phyloP scores from a whole-genome alignment of 2,329 filamentous ascomycete species.

The Ceratocystis alfenasii region DNA sequence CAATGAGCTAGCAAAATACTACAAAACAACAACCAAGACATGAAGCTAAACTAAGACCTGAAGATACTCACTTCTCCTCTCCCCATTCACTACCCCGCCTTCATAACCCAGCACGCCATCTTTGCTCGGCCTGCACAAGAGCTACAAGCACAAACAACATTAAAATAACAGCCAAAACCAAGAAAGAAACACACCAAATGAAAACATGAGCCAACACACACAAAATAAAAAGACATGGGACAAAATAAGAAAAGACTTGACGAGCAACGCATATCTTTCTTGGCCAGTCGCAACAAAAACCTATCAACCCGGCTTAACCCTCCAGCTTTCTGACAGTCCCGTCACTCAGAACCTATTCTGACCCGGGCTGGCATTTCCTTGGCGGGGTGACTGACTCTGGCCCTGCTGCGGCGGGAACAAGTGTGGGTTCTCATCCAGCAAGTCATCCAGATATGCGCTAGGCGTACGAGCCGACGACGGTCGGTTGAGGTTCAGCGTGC shows the following conservation, averaged over 20 bases:
- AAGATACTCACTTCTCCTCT: background rate
- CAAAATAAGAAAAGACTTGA: background rate
- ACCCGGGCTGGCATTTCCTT: slow-evolving; percentile 6
- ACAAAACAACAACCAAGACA: background rate
- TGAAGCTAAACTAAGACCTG: background rate
- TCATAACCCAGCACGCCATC: background rate
- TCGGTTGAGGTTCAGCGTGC: slow-evolving; percentile 54
- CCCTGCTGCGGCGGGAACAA: slow-evolving; percentile 32
- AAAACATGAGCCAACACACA: background rate
- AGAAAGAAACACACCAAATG: background rate
- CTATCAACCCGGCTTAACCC: too few species aligned
- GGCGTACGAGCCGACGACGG: slow-evolving; percentile 53
- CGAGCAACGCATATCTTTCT: too few species aligned
- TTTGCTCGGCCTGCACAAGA: background rate
- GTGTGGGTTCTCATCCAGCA: slow-evolving; percentile 63
- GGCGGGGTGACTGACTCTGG: slow-evolving; percentile 11
- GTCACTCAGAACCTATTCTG: background rate
- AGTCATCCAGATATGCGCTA: slow-evolving; percentile 78
- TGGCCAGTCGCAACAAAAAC: too few species aligned
- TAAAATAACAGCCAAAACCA: background rate
- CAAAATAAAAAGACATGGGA: background rate
- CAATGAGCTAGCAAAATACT: background rate
- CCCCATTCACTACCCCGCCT: background rate
- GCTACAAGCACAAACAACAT: background rate
- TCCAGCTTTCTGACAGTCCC: background rate